Evolutionary conservation across 495 filamentous ascomycete genomes (phyloP).

Genomic region (Lasiosphaeria hispida): DNA sequence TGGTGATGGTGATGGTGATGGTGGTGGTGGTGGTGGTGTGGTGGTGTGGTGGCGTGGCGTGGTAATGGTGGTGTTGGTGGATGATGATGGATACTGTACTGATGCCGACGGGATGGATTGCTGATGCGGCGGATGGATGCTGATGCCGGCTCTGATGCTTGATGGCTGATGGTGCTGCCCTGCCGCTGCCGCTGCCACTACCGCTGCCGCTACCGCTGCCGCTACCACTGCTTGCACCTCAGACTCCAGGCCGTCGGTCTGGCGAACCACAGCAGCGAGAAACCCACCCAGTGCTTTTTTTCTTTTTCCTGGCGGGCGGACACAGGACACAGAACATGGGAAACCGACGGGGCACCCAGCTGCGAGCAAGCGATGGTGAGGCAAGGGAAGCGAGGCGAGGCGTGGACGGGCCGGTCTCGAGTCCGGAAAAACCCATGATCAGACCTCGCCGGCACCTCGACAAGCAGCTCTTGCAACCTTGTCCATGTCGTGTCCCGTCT

Average conservation of each 20-base stretch:
- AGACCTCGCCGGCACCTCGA: conserved; percentile 4
- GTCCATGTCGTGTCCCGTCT: conserved; percentile 2
- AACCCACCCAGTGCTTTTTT: too few species aligned
- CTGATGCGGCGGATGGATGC: background rate
- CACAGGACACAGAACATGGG: background rate
- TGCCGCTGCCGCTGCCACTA: background rate
- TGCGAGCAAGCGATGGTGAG: conserved; percentile 14
- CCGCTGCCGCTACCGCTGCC: background rate
- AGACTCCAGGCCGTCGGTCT: conserved; percentile 5
- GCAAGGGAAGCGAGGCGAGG: conserved; percentile 3
- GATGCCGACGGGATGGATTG: background rate
- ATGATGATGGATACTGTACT: background rate
- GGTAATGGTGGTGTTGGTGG: background rate
- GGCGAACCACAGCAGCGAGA: conserved; percentile 12
- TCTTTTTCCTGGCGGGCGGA: conserved; percentile 4
- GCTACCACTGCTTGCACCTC: background rate
- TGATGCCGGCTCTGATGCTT: too few species aligned
- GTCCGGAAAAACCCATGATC: conserved; percentile 11
- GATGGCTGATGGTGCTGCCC: too few species aligned
- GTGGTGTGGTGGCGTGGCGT: background rate
- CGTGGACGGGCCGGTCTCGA: conserved; percentile 4
- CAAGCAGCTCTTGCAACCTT: background rate
- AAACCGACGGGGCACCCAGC: background rate
- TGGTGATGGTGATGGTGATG: background rate
- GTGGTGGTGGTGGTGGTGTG: conserved; percentile 1